Conservation (phyloP, 352 stramenopile genomes). For the Phytophthora lateralis region DNA sequence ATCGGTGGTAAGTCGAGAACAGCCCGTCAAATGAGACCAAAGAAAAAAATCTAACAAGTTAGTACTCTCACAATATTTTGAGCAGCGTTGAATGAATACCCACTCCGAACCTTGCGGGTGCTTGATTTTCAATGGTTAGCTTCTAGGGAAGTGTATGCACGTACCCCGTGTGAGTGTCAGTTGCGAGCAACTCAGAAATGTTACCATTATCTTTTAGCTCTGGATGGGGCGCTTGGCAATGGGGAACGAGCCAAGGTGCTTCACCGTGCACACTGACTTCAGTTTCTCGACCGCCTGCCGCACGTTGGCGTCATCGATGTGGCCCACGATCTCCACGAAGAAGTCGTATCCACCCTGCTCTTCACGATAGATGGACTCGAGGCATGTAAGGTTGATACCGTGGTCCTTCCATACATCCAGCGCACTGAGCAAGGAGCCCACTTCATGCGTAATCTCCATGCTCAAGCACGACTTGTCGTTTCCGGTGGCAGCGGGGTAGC, state of each 20-base stretch:
- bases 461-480: slow-evolving; percentile 86
- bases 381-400: slow-evolving; percentile 79
- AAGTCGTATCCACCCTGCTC: slow-evolving; percentile 83
- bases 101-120: not conserved
- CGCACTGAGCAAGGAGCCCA: slow-evolving; percentile 80
- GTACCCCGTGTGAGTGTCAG: slow-evolving; percentile 4
- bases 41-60: slow-evolving; percentile 3
- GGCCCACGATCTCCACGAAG: slow-evolving; percentile 83
- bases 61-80: slow-evolving; percentile 7
- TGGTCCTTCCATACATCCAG: slow-evolving; percentile 86
- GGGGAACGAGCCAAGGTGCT: slow-evolving; percentile 85
- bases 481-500: slow-evolving; percentile 63
- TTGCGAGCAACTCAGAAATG: not conserved
- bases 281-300: slow-evolving; percentile 59
- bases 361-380: slow-evolving; percentile 88
- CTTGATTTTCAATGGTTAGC: slow-evolving; percentile 13
- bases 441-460: slow-evolving; percentile 88
- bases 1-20: slow-evolving; percentile 16
- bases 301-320: slow-evolving; percentile 76
- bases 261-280: slow-evolving; percentile 63
- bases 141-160: slow-evolving; percentile 26
- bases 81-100: not conserved
- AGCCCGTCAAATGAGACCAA: not conserved
- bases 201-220: slow-evolving; percentile 33
- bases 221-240: slow-evolving; percentile 54